Base-by-base conservation (phyloP, 148 eudicot genomes). In the Simmondsia chinensis region DNA sequence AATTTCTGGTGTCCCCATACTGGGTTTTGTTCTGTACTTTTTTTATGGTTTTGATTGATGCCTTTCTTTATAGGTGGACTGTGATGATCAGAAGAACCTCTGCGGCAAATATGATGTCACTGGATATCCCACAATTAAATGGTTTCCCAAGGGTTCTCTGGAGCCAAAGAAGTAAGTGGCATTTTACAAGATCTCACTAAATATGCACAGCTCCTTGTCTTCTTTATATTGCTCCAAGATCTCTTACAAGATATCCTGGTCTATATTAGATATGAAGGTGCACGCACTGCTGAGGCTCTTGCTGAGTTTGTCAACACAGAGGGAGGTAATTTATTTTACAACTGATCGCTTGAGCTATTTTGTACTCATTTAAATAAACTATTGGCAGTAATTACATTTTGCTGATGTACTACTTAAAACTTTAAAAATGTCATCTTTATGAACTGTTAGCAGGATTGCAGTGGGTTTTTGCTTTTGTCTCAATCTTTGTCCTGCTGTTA, bases 141-240 rank as follows among this genome's bases (percentile, higher is more conserved):
- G 97, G 97, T 91, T 91, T 64, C 95, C 95, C 34, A 91, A 91
- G 65, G 95, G 95, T 31, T 82, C 97, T 43, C 57, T 91, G 73
- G 95, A 91, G 61, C 94, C 97, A 14, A 82, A 91, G 66, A 79
- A 85, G 97, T 85, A 57, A 65, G 94, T 63, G n/a, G n/a, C n/a
- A n/a, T n/a, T n/a, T n/a, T n/a, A n/a, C n/a, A n/a, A n/a, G n/a
- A n/a, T n/a, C n/a, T n/a, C n/a, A n/a, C n/a, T n/a, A n/a, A n/a
- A n/a, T n/a, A n/a, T n/a, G n/a, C n/a, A n/a, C n/a, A n/a, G n/a
- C n/a, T n/a, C n/a, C n/a, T n/a, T n/a, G n/a, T n/a, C n/a, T n/a
- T n/a, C n/a, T n/a, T n/a, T n/a, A n/a, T n/a, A n/a, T n/a, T n/a
- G n/a, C n/a, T n/a, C n/a, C n/a, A n/a, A n/a, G n/a, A n/a, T n/a